Percentiles rank a stretch among this genome's conserved stretches.
phyloP scores from a whole-genome alignment of 192 early-diverging fungal species.

The Entophlyctis helioformis region DNA sequence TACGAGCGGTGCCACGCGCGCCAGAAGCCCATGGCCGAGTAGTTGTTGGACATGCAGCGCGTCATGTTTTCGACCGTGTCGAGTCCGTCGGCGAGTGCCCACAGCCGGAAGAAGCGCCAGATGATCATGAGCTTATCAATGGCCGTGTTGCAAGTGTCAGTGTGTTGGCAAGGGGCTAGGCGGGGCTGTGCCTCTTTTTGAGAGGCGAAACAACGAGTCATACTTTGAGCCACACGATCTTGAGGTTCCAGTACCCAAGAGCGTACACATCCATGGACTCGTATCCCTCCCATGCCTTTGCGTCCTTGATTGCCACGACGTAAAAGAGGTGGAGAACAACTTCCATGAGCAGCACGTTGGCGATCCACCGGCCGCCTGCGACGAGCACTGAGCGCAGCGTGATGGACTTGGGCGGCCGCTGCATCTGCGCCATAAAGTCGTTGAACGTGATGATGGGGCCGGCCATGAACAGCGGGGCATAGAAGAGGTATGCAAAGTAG shows the following conservation, averaged over 20 bases:
- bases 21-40: slow-evolving; percentile 90
- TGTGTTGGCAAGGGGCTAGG: neutral
- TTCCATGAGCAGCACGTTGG: slow-evolving; percentile 68
- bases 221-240: slow-evolving; percentile 88
- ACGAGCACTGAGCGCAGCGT: neutral
- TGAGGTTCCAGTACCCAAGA: slow-evolving; percentile 81
- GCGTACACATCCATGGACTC: slow-evolving; percentile 68
- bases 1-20: slow-evolving; percentile 90
- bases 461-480: slow-evolving; percentile 84
- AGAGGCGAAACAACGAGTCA: neutral
- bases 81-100: slow-evolving; percentile 88
- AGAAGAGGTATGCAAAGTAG: slow-evolving; percentile 73
- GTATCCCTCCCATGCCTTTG: slow-evolving; percentile 73
- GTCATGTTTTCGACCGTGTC: slow-evolving; percentile 90
- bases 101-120: slow-evolving; percentile 95
- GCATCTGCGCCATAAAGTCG: slow-evolving; percentile 73
- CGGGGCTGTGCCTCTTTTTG: too few relatives aligned
- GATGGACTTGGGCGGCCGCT: slow-evolving; percentile 1
- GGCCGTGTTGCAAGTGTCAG: neutral
- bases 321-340: slow-evolving; percentile 74
- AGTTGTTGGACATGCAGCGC: slow-evolving; percentile 93
- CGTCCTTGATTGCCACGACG: slow-evolving; percentile 83
- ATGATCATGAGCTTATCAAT: slow-evolving; percentile 87
- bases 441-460: slow-evolving; percentile 96
- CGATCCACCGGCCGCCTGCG: slow-evolving; percentile 64